These are phyloP conservation scores for Clarireedia monteithiana DNA, from an alignment of 2,329 filamentous ascomycete genomes.

Conservation along the genomic window DNA sequence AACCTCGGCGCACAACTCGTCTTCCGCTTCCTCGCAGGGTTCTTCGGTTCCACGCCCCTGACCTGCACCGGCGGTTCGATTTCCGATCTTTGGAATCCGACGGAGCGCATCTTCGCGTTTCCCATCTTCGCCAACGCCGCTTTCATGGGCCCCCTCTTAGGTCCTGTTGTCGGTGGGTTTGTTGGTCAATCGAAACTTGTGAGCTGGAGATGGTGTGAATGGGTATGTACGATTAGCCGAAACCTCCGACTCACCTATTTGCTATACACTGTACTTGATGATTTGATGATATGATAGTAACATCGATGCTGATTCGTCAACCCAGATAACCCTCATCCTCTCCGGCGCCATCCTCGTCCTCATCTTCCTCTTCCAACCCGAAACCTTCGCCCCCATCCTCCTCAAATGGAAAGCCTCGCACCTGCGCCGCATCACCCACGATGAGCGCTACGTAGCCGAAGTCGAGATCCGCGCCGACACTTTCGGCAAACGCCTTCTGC, in stretches of 20 bases:
- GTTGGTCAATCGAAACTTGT: conserved; percentile 43
- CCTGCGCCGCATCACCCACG: conserved; percentile 37
- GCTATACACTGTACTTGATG: too few species aligned
- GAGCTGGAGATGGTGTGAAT: conserved; percentile 66
- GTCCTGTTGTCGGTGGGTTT: conserved; percentile 62
- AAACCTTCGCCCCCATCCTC: conserved; percentile 52
- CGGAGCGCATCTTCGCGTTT: conserved; percentile 47
- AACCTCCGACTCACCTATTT: too few species aligned
- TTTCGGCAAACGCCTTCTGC: conserved; percentile 51
- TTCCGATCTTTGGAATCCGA: conserved; percentile 49
- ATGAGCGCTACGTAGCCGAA: conserved; percentile 21
- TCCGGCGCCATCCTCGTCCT: conserved; percentile 52
- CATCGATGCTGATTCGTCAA: too few species aligned
- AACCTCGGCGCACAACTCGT: conserved; percentile 6
- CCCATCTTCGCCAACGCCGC: conserved; percentile 58
- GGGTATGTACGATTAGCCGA: conserved; percentile 40
- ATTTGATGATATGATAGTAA: too few species aligned
- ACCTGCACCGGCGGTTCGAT: conserved; percentile 55
- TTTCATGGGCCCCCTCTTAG: conserved; percentile 55
- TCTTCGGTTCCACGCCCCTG: conserved; percentile 28
- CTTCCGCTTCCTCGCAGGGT: conserved; percentile 17
- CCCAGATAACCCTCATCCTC: conserved; percentile 37
- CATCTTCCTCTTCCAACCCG: conserved; percentile 44
- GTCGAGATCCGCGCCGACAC: conserved; percentile 31
- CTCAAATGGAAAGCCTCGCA: conserved; percentile 44